Base-by-base conservation (phyloP, 73 alveolate species). In the Paramecium octaurelia region DNA sequence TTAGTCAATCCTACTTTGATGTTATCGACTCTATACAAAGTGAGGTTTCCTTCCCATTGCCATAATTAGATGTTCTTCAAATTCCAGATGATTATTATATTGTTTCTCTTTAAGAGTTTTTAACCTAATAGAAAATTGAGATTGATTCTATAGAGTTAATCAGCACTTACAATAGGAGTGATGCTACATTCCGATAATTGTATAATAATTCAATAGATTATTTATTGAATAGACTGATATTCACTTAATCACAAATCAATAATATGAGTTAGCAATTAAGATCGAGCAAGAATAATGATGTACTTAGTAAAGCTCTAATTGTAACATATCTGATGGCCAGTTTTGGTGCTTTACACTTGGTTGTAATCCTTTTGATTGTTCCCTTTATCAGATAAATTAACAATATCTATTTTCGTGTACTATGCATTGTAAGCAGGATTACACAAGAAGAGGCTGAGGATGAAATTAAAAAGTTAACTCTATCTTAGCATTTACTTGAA, bases 381-480 rank as follows among this genome's bases (percentile, higher is more conserved):
- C 91, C 91, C 0, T 80, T 42, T 43, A 80, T 80, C 4, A 80
- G 38, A 46, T 80, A 80, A 46, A 80, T 80, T 24, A 80, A 80
- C 20, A 64, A 80, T 4, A 80, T 80, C 27, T 80, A 80, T 80
- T 80, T 23, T 10, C 48, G 76, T 12, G 91, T 80, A 3, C 73
- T 80, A 7, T 48, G 27, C 16, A 44, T 80, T 24, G 70, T 80
- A 16, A 31, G 64, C 24, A 80, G 91, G 46, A 76, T 80, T 0
- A 43, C 70, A 11, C 0, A 24, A 43, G 91, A 80, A 7, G 91
- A 80, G 48, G 70, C 91, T 80, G 91, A 40, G 4, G 91, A 80
- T 80, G 91, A 80, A 80, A 80, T 80, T 10, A 80, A 80, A 46
- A 80, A 80, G 21, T 46, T 80, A 23, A 80, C 91, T 16, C 73